Percentiles rank a stretch among this genome's conserved stretches.
phyloP scores from a whole-genome alignment of 148 eudicot species.

The Rheum nobile region DNA sequence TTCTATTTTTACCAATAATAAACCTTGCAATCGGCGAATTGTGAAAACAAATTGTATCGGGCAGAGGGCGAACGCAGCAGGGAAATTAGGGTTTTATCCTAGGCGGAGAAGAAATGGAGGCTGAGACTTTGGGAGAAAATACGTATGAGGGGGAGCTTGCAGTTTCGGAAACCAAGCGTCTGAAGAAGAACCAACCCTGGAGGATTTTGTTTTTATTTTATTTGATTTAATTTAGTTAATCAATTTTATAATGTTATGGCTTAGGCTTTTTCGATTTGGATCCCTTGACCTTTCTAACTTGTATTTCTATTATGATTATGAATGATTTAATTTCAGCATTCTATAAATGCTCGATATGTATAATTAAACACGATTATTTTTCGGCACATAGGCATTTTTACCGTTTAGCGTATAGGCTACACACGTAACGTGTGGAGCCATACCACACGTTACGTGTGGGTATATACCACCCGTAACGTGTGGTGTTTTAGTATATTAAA shows the following conservation, averaged over 20 bases:
- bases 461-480: too few species aligned
- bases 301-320: too few species aligned
- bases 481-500: too few species aligned
- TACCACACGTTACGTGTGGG: too few species aligned
- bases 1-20: neutral
- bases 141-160: neutral
- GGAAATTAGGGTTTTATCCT: conserved; percentile 11
- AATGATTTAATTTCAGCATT: too few species aligned
- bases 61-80: neutral
- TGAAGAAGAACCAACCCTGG: neutral
- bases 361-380: too few species aligned
- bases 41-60: neutral
- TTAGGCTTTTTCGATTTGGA: neutral
- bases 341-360: too few species aligned
- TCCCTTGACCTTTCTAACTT: neutral
- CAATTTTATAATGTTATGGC: neutral
- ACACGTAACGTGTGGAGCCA: too few species aligned
- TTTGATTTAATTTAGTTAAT: neutral
- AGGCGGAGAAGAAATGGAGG: neutral
- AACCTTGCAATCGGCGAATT: neutral
- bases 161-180: neutral
- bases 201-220: neutral
- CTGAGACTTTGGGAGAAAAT: neutral
- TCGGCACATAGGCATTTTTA: too few species aligned
- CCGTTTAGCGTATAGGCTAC: too few species aligned